Evolutionary conservation across 2,329 filamentous ascomycete genomes (phyloP), one percentile per base, ranked within the genome.

Genomic region (Microcyclosporella mali): DNA sequence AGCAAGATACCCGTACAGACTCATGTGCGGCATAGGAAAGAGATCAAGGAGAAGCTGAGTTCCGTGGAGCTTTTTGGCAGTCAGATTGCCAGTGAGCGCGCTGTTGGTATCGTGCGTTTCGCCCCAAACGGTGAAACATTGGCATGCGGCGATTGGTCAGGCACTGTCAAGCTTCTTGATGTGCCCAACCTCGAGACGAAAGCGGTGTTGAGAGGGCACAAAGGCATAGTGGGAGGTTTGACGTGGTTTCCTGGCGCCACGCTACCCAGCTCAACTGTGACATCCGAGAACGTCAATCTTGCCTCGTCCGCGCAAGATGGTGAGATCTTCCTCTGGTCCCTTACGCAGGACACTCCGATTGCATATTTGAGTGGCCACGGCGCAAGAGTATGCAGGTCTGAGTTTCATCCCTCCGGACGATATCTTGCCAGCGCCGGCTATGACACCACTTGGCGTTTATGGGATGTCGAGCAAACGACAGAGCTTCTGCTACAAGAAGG

Each of bases 381-480:
- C 3, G 85, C 85, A 41, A 82, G 92, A 48, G 88, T 98, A 7
- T 95, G 88, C 57, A 81, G 90, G 43, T 84, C 94, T 10, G 92
- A 95, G 46, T 95, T 97, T 59, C 92, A 98, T 55, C 92, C 92
- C 0, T 94, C 87, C 0, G 90, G 90, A 3, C 77, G 77, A 49
- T 97, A 90, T 59, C 72, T 97, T 4, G 92, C 90, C 4, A 95
- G 89, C 1, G 92, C 92, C 6, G 95, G 88, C 0, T 92, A 92
- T 58, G 92, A 98, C 62, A 95, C 88, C 2, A 95, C 92, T 0
- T 98, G 92, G 92, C 81, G 90, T 33, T 72, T 98, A 27, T 98
- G 92, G 90, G 90, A 97, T 62, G 80, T 97, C 1, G 82, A 87
- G 54, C 92, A 84, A 0, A 86, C 81, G 0, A 82, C 82, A 2